Evolutionary conservation across 345 rosid genomes (phyloP), one percentile per base, ranked within the genome.

Genomic region (Eucalyptus grandis): DNA sequence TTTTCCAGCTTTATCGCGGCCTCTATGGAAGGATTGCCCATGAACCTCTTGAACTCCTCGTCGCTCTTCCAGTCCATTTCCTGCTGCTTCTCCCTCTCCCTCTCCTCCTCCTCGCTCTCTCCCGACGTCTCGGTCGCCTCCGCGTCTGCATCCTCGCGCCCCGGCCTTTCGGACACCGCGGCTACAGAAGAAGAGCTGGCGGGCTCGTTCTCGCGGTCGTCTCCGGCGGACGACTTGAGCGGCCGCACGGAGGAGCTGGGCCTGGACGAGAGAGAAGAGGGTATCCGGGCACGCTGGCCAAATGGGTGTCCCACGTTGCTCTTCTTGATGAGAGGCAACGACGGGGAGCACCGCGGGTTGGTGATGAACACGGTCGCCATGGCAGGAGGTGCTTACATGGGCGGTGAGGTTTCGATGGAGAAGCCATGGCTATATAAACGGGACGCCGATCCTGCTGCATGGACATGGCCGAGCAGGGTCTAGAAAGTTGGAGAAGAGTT

Each of bases 1-100:
- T 97, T 97, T 93, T 97, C 99, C 90, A 97, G 95, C 96, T 96
- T 98, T 47, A 98, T 96, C 0, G 98, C 99, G 1, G 99, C 99
- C 93, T 98, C 99, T 5, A 96, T 96, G 10, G 99, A 96, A 88
- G 99, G 99, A 88, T 94, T 97, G 10, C 99, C 98, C 99, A 98
- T 98, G 89, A 98, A 95, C 88, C 92, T 95, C 96, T 98, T 98
- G 94, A 98, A 98, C 93, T 96, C 99, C 89, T 98, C 99, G 89
- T 96, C 98, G 0, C 94, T 93, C 87, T 98, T 98, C 99, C 99
- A 96, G 77, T 98, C 99, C 91, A 92, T 91, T 89, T 97, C 99
- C 88, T 97, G 99, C 93, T 93, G 94, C 86, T 92, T 90, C 56
- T 94, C 93, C 54, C 89, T 92, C 86, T 94, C 93, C 51, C 47